A percentile compares a stretch with the other conserved stretches of the same genome.
Conservation (phyloP, 1,139 yeast species). For the Candida neerlandica region DNA sequence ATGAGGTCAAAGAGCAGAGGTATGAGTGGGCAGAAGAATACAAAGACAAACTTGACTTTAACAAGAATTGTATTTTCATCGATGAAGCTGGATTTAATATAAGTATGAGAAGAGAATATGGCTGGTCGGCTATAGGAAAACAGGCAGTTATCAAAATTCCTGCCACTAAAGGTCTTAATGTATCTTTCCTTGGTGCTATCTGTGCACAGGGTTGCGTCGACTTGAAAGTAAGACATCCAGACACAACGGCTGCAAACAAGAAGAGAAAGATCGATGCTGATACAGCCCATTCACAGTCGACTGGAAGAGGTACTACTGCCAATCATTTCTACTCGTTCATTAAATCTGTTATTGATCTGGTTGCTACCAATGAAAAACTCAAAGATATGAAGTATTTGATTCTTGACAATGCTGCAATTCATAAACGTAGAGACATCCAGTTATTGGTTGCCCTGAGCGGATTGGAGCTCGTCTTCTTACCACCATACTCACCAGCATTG, state of each 20-base stretch:
- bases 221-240: constrained; percentile 5
- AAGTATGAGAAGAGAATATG: too few relatives aligned
- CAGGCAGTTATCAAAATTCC: too few relatives aligned
- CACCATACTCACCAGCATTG: constrained; percentile 8
- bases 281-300: not conserved
- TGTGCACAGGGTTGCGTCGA: constrained; percentile 10
- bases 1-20: too few relatives aligned
- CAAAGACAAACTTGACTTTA: too few relatives aligned
- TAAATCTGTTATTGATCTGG: constrained; percentile 1
- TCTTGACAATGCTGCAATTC: constrained; percentile 10
- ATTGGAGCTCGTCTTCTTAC: constrained; percentile 9
- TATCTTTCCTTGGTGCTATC: constrained; percentile 17
- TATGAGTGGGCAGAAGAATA: too few relatives aligned
- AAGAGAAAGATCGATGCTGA: not conserved
- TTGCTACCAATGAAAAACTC: not conserved
- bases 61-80: too few relatives aligned
- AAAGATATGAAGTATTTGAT: constrained; percentile 5
- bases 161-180: constrained; percentile 14
- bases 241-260: not conserved
- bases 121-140: too few relatives aligned
- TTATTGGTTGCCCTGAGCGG: constrained; percentile 8
- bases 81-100: too few relatives aligned
- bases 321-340: constrained; percentile 6
- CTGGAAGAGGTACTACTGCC: constrained; percentile 3
- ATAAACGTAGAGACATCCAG: constrained; percentile 8